Base-by-base conservation (phyloP, 202 grass and related monocot species). In the Schoenoplectus triqueter region DNA sequence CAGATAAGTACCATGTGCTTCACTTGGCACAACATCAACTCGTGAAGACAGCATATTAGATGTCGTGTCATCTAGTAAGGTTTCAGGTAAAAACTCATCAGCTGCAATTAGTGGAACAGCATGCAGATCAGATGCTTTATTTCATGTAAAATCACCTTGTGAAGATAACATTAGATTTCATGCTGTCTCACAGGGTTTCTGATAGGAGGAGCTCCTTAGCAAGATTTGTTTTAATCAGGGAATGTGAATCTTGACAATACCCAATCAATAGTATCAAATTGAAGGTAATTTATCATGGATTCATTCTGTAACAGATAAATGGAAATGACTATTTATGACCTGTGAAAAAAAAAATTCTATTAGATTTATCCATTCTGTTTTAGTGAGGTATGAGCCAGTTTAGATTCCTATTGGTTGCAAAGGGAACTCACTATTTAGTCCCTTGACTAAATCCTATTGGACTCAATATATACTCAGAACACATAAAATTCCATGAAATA, bases 1-100 rank as follows among this genome's bases (percentile, higher is more conserved):
- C 14, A 78, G 74, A 17, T 2, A 78, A 31, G 54, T 78, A 61
- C 74, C 74, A 10, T 60, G 54, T 78, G 31, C 72, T 31, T 76
- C 14, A 60, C 9, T 78, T 78, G 14, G 54, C 44, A 42, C 3
- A 40, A 4, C 21, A 78, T 78, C 31, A 41, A 41, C 74, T 60
- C n/a, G 6, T 78, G 52, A 41, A 78, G 54, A 55, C 5, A 39
- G 10, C 31, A 78, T 42, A 40, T 60, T 2, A 66, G 62, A 50
- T 22, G 61, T 57, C 15, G 1, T 31, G 42, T 51, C 45, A 50
- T 65, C 44, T 81, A 14, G n/a, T 65, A 64, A 10, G 19, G n/a
- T 42, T 66, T 66, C 41, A 19, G 2, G 1, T 5, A 65, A 7
- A 66, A 22, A 10, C 79, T 82, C 47, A 13, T 22, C 20, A 51